Evolutionary conservation across 1,139 yeast genomes (phyloP).

Genomic region (Lizanozyma gosingica): DNA sequence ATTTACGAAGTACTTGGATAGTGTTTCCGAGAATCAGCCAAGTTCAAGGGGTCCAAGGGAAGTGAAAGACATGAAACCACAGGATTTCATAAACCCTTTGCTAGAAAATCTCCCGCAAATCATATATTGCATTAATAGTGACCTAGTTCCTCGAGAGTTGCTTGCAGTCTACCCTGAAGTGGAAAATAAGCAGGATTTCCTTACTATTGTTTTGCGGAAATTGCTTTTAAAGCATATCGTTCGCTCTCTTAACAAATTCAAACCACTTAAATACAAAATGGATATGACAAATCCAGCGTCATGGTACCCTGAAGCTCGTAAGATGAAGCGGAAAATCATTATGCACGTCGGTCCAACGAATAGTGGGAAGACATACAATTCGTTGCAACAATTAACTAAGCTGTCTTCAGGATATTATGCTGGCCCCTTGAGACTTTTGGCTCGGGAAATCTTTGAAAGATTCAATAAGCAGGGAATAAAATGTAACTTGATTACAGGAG

Average conservation of each 20-base stretch:
- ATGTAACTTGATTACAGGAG: slow-evolving; percentile 90
- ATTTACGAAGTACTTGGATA: background rate
- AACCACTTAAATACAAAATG: slow-evolving; percentile 10
- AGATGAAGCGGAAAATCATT: slow-evolving; percentile 65
- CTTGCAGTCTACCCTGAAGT: background rate
- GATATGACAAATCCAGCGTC: slow-evolving; percentile 68
- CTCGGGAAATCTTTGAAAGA: slow-evolving; percentile 83
- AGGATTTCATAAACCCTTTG: background rate
- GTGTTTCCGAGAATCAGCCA: background rate
- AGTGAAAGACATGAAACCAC: background rate
- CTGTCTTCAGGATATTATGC: slow-evolving; percentile 86
- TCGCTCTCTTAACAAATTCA: background rate
- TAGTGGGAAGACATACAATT: slow-evolving; percentile 90
- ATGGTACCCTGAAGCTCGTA: slow-evolving; percentile 85
- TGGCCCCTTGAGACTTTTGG: slow-evolving; percentile 85
- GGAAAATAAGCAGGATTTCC: background rate
- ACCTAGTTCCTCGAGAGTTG: background rate
- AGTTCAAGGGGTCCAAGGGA: too few species aligned
- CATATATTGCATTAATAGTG: background rate
- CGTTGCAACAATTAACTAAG: slow-evolving; percentile 57
- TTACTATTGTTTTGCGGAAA: background rate
- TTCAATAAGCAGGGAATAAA: slow-evolving; percentile 56
- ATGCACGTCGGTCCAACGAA: slow-evolving; percentile 98
- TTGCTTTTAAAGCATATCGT: background rate
- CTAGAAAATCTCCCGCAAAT: background rate